Evolutionary conservation across 352 stramenopile species (phyloP).

Genomic region (Globisporangium iwayamae): DNA sequence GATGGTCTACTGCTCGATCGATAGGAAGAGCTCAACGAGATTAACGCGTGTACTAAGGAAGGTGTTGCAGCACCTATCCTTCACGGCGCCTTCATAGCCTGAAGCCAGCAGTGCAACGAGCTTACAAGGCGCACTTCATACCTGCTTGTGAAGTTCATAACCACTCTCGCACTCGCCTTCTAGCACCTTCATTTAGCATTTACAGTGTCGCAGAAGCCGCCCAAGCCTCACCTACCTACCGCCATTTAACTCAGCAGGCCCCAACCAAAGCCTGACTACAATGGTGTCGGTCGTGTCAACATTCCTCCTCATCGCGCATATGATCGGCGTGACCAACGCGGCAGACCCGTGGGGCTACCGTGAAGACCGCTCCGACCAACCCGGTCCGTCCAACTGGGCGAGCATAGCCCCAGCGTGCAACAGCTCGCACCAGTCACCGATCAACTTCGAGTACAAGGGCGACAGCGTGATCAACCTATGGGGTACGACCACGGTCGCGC

Average conservation of each 20-base stretch:
- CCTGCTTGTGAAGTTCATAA: not conserved
- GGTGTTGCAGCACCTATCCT: not conserved
- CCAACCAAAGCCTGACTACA: not conserved
- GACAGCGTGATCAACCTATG: slow-evolving; percentile 39
- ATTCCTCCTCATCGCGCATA: slow-evolving; percentile 21
- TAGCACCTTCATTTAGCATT: not conserved
- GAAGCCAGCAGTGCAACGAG: not conserved
- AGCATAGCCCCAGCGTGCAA: slow-evolving; percentile 29
- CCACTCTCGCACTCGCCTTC: not conserved
- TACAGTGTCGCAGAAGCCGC: not conserved
- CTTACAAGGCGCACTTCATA: not conserved
- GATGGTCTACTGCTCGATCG: not conserved
- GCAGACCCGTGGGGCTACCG: slow-evolving; percentile 47
- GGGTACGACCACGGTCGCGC: slow-evolving; percentile 31
- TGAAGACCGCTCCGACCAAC: slow-evolving; percentile 26
- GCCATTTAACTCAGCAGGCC: not conserved
- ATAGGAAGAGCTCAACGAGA: not conserved
- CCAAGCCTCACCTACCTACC: not conserved
- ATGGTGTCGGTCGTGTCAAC: slow-evolving; percentile 6
- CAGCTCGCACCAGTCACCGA: slow-evolving; percentile 48
- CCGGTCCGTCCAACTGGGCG: slow-evolving; percentile 43
- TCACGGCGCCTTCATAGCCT: not conserved
- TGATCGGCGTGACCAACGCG: slow-evolving; percentile 22
- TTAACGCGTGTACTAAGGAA: not conserved
- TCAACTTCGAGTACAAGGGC: slow-evolving; percentile 44